These are phyloP conservation scores for Ochromonas danica DNA, from an alignment of 108 stramenopile species.

Conservation along the genomic window DNA sequence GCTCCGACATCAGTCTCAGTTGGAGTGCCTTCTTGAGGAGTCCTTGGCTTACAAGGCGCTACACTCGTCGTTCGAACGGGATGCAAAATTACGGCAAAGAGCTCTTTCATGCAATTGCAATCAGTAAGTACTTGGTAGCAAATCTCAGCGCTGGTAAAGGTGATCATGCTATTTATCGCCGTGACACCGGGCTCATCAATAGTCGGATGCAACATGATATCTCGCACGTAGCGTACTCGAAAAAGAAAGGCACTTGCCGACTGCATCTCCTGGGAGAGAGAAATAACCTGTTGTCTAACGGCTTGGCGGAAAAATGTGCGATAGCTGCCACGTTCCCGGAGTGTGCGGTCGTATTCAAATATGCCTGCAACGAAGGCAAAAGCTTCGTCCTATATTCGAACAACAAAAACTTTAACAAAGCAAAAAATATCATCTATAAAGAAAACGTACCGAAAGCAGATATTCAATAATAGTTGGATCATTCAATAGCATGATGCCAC, in stretches of 20 bases:
- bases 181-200: slow-evolving; percentile 23
- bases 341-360: slow-evolving; percentile 10
- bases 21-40: too few relatives aligned
- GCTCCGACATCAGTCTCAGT: too few relatives aligned
- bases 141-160: neutral
- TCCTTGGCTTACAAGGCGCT: too few relatives aligned
- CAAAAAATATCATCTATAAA: too few relatives aligned
- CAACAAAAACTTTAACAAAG: too few relatives aligned
- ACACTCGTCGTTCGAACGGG: too few relatives aligned
- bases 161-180: neutral
- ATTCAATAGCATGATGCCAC: slow-evolving; percentile 11
- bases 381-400: slow-evolving; percentile 19
- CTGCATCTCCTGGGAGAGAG: neutral
- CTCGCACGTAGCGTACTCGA: neutral
- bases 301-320: neutral
- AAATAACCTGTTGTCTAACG: neutral
- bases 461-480: slow-evolving; percentile 22
- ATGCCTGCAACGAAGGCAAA: slow-evolving; percentile 11
- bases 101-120: too few relatives aligned
- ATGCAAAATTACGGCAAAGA: too few relatives aligned
- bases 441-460: neutral
- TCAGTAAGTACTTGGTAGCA: too few relatives aligned
- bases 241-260: neutral
- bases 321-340: neutral
- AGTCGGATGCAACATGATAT: slow-evolving; percentile 12